Base-by-base conservation (phyloP, 2,329 filamentous ascomycete species). In the Phaeosphaeriaceae sp. region DNA sequence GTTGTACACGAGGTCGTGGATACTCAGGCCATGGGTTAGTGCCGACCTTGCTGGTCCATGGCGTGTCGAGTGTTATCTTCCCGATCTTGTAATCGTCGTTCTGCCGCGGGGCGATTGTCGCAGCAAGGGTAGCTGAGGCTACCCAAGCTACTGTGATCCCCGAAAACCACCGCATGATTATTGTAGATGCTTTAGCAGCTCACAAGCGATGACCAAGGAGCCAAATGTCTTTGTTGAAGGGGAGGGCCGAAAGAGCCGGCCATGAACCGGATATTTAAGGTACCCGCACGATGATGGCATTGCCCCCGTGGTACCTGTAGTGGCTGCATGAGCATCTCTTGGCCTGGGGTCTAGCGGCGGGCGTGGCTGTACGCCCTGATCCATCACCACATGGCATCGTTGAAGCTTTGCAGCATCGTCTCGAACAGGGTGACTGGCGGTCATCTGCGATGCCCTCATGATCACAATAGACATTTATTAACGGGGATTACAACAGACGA, bases 1-100 rank as follows among this genome's bases (percentile, higher is more conserved):
- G 79, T 29, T 77, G 76, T 7, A 85, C 77, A 56, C 81, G 81
- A 2, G 83, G 83, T 0, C 83, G 79, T 8, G 83, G 83, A 54
- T 85, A 77, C 40, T 85, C 80, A 1, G 80, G 80, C 82, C 82
- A 84, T 0, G 82, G 81, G 32, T 79, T 70, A 1, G 74, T 81
- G 28, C 81, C 81, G 16, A 83, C 78, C 4, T 76, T 68, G 46
- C 75, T 67, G 1, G 81, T 84, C 81, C 81, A 84, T 59, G 26
- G 68, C 50, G 70, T 82, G 76, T 68, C 65, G 13, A 67, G 61
- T 2, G 64, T 66, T 6, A 62, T 63, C 20, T 58, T 49, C 34
- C 66, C 60, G 20, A 71, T 42, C 28, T 59, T 50, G 48, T 72
- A 72, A n/a, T 58, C 64, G 13, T 68, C 73, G n/a, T 69, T 50